Base-by-base conservation (phyloP, 202 grass and related monocot species). In the Zizania palustris region DNA sequence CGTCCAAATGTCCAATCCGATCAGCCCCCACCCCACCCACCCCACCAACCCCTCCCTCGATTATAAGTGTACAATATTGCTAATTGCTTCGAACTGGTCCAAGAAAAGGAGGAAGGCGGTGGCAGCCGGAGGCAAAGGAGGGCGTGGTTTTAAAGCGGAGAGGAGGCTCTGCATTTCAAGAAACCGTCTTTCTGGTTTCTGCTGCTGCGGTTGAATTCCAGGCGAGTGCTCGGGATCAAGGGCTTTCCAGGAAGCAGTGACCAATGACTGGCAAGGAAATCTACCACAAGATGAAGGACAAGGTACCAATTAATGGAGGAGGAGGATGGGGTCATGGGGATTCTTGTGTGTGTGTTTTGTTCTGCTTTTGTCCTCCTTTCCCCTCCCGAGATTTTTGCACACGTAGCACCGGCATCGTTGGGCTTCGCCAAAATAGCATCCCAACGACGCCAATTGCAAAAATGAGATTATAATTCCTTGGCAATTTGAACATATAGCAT, bases 181-280 rank as follows among this genome's bases (percentile, higher is more conserved):
- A 58, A 81, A 61, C 73, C 49, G 43, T 6, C 44, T 67, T 20
- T 69, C 53, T 67, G 76, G 15, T 6, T 53, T 13, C 50, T 19
- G 46, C 75, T 57, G 39, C 9, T 4, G 55, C 49, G 7, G 65
- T 56, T 63, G 65, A 74, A 68, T 81, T 81, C 57, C 71, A 20
- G 57, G 12, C 60, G 22, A 61, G 12, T 19, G 34, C 50, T 60
- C 33, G 62, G 58, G 76, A 82, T 64, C 73, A 38, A 50, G 14
- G 51, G 21, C 34, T 62, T 60, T 70, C 41, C 40, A 9, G 50
- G 60, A 7, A 78, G 67, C 38, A 41, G 28, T 28, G 28, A 14
- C 3, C 60, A 66, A 89, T 89, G 86, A 71, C 86, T 43, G 86
- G 86, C 77, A 89, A 89, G 77, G 86, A 89, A 81, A 89, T 89